A percentile compares a stretch with the other conserved stretches of the same genome.
Conservation (phyloP, 352 stramenopile genomes). For the Globisporangium camurandrum region DNA sequence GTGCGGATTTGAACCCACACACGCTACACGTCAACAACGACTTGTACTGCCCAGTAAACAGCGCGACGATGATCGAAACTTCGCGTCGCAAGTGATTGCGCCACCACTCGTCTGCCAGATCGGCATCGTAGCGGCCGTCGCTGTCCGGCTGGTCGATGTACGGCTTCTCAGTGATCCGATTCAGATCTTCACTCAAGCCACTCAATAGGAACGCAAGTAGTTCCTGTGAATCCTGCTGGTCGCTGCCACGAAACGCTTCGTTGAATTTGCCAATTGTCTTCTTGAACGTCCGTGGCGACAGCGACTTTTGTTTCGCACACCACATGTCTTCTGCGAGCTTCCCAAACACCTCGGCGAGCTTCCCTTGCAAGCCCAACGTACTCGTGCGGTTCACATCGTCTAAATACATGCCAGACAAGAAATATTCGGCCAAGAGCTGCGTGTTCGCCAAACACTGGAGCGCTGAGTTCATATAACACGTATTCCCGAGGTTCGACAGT, state of each 20-base stretch:
- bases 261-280: constrained; percentile 93
- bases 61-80: constrained; percentile 97
- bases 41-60: constrained; percentile 99
- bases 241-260: constrained; percentile 93
- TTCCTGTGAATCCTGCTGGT: constrained; percentile 98
- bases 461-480: constrained; percentile 94
- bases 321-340: constrained; percentile 95
- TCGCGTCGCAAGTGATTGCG: constrained; percentile 96
- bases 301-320: constrained; percentile 90
- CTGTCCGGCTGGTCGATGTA: constrained; percentile 98
- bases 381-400: constrained; percentile 95
- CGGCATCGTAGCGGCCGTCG: constrained; percentile 95
- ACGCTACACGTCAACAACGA: constrained; percentile 93
- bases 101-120: constrained; percentile 99
- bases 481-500: constrained; percentile 91
- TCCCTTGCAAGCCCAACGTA: constrained; percentile 92
- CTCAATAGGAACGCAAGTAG: constrained; percentile 95
- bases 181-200: constrained; percentile 97
- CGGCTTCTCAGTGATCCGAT: constrained; percentile 93
- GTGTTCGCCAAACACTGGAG: constrained; percentile 95
- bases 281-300: constrained; percentile 92
- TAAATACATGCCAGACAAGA: constrained; percentile 90
- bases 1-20: constrained; percentile 92
- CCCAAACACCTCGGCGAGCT: constrained; percentile 93
- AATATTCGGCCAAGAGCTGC: constrained; percentile 93